These are phyloP conservation scores for Blastocystis sp. DNA, from an alignment of 352 stramenopile genomes.

Conservation along the genomic window DNA sequence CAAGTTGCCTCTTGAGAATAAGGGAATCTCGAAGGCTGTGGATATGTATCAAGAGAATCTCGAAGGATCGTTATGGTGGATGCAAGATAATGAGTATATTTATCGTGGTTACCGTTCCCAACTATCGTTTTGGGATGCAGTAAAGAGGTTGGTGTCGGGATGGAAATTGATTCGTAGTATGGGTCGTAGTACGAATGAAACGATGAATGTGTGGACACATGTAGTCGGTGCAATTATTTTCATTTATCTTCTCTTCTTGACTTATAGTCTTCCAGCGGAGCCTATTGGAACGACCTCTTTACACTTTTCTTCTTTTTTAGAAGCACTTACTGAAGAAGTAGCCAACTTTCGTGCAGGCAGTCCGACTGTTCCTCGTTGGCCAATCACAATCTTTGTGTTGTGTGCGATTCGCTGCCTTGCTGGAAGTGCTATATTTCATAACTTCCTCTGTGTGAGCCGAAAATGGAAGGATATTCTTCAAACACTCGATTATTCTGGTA, in stretches of 20 bases:
- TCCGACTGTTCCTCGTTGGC: conserved; percentile 31
- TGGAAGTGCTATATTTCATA: conserved; percentile 47
- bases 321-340: conserved; percentile 3
- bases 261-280: neutral
- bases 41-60: conserved; percentile 59
- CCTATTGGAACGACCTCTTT: neutral
- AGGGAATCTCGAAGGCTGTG: neutral
- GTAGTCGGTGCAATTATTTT: conserved; percentile 23
- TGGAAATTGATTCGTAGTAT: neutral
- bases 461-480: conserved; percentile 16
- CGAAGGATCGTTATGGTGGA: conserved; percentile 7
- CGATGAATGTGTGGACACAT: conserved; percentile 60
- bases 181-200: conserved; percentile 53
- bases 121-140: conserved; percentile 16
- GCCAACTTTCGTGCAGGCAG: neutral
- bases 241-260: conserved; percentile 49
- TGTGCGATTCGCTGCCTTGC: conserved; percentile 51
- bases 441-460: conserved; percentile 1
- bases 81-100: conserved; percentile 62
- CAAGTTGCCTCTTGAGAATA: neutral
- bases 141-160: neutral
- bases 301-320: neutral
- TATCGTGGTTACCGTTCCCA: conserved; percentile 22
- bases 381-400: conserved; percentile 46
- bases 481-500: conserved; percentile 57